These are phyloP conservation scores for Rugosomyces carneus DNA, from an alignment of 1,284 basidiomycete species.

Conservation along the genomic window DNA sequence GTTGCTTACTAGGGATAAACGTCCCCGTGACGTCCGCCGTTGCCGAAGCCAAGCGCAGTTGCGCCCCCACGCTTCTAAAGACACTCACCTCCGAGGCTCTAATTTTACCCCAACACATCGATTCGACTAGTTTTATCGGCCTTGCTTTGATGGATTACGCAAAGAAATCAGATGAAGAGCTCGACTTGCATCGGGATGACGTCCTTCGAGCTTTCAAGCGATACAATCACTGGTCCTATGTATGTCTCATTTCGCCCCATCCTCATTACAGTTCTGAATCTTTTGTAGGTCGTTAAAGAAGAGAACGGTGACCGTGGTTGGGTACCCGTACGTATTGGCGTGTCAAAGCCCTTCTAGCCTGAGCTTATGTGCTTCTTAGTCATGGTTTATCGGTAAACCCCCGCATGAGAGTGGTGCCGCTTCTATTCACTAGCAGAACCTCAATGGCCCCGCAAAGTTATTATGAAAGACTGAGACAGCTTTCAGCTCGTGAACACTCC, in stretches of 20 bases:
- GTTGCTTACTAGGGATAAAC: constrained; percentile 91
- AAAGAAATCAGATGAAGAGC: constrained; percentile 84
- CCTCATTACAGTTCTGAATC: constrained; percentile 5
- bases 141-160: constrained; percentile 93
- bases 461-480: background rate
- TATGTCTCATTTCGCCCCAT: constrained; percentile 27
- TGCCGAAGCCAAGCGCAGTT: constrained; percentile 55
- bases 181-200: constrained; percentile 84
- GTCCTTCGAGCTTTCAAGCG: constrained; percentile 92
- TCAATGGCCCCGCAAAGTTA: background rate
- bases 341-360: background rate
- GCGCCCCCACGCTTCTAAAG: constrained; percentile 38
- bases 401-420: background rate
- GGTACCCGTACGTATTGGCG: constrained; percentile 61
- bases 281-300: constrained; percentile 77
- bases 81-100: constrained; percentile 60
- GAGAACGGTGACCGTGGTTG: constrained; percentile 85
- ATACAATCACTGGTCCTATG: constrained; percentile 96
- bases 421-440: background rate
- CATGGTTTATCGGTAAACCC: constrained; percentile 74
- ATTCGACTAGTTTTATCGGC: constrained; percentile 91
- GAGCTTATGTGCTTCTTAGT: constrained; percentile 29
- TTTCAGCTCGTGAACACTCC: background rate
- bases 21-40: constrained; percentile 76
- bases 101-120: constrained; percentile 81